Evolutionary conservation across 2,329 filamentous ascomycete genomes (phyloP).

Genomic region (Ascochyta pisi): DNA sequence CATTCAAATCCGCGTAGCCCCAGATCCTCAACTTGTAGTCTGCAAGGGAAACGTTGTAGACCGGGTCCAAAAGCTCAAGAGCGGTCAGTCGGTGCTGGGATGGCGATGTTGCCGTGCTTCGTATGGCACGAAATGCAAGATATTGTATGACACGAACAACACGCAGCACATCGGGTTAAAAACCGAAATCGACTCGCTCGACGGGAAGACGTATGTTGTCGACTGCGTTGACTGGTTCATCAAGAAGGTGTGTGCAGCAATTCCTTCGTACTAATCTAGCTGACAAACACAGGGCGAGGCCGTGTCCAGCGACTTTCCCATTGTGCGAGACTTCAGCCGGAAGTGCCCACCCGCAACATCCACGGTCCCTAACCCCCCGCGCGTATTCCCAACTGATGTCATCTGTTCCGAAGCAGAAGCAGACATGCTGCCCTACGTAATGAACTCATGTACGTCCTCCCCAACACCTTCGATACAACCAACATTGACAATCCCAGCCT

Average conservation of each 20-base stretch:
- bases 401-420: slow-evolving; percentile 26
- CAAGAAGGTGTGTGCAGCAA: slow-evolving; percentile 17
- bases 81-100: slow-evolving; percentile 50
- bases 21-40: slow-evolving; percentile 63
- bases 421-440: slow-evolving; percentile 1
- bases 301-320: slow-evolving; percentile 25
- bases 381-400: slow-evolving; percentile 33
- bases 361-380: not conserved
- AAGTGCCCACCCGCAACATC: too few relatives aligned
- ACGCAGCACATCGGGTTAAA: slow-evolving; percentile 36
- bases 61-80: slow-evolving; percentile 54
- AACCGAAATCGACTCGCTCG: slow-evolving; percentile 37
- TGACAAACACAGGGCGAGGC: slow-evolving; percentile 12
- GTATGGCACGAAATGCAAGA: slow-evolving; percentile 49
- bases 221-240: slow-evolving; percentile 50
- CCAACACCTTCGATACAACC: not conserved
- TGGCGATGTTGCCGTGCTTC: slow-evolving; percentile 49
- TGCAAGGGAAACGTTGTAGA: slow-evolving; percentile 62
- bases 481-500: slow-evolving; percentile 23
- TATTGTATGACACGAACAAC: slow-evolving; percentile 45
- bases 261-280: too few relatives aligned
- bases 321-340: slow-evolving; percentile 25
- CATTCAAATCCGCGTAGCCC: slow-evolving; percentile 38
- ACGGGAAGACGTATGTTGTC: slow-evolving; percentile 46
- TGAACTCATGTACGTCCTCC: slow-evolving; percentile 4